Conservation (phyloP, 176 grass and related monocot genomes). For the Bromus sterilis region DNA sequence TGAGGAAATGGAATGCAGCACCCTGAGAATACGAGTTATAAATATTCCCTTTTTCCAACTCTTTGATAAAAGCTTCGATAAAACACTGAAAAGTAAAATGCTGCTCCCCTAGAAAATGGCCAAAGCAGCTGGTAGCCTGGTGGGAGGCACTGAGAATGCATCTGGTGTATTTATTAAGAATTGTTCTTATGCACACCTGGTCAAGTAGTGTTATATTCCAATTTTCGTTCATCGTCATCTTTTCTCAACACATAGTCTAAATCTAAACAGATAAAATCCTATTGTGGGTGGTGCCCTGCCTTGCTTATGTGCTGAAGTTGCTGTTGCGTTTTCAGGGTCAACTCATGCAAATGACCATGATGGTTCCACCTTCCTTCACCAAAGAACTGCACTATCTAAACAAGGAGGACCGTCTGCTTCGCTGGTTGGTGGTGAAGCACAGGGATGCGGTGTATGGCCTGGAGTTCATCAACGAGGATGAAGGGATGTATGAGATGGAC, state of each 20-base stretch:
- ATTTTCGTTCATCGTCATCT: neutral
- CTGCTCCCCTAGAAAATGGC: neutral
- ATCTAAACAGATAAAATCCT: neutral
- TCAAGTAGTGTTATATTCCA: neutral
- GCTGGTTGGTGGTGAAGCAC: constrained; percentile 94
- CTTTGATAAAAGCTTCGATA: neutral
- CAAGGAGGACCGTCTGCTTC: constrained; percentile 76
- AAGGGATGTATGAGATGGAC: constrained; percentile 33
- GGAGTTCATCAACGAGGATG: constrained; percentile 73
- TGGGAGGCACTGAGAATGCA: neutral
- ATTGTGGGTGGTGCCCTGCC: neutral
- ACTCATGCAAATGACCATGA: constrained; percentile 90
- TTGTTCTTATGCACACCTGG: neutral
- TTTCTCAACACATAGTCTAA: neutral
- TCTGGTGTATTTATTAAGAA: neutral
- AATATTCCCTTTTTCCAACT: no score
- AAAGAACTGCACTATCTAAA: constrained; percentile 89
- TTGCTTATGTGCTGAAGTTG: neutral
- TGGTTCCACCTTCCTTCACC: constrained; percentile 72
- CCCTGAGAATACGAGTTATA: no score
- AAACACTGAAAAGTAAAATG: neutral
- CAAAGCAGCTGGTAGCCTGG: no score
- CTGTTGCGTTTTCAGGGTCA: constrained; percentile 53
- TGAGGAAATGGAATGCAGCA: no score
- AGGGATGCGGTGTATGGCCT: constrained; percentile 67